Evolutionary conservation across 805 yeast species (phyloP).

Genomic region (Candida oleophila): DNA sequence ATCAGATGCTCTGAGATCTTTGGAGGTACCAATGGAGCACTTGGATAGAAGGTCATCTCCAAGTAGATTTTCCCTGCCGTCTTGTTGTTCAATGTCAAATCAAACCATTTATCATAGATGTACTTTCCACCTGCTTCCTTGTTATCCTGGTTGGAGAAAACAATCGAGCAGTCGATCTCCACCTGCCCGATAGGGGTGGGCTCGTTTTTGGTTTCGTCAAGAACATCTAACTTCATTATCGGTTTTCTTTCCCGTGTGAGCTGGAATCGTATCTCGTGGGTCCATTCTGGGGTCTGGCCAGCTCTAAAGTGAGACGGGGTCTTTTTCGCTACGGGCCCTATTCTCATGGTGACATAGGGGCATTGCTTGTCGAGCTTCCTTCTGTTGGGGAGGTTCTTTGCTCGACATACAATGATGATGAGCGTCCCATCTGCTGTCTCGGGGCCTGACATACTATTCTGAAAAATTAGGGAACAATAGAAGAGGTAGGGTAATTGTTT

Average conservation of each 20-base stretch:
- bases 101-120: slow-evolving; percentile 87
- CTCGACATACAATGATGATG: slow-evolving; percentile 75
- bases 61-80: slow-evolving; percentile 86
- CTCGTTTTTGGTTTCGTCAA: slow-evolving; percentile 83
- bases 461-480: neutral
- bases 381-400: slow-evolving; percentile 82
- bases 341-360: slow-evolving; percentile 81
- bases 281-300: slow-evolving; percentile 93
- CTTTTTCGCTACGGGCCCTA: slow-evolving; percentile 78
- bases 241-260: slow-evolving; percentile 65
- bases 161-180: slow-evolving; percentile 73
- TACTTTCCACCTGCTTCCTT: slow-evolving; percentile 50
- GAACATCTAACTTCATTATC: slow-evolving; percentile 64
- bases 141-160: slow-evolving; percentile 53
- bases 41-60: slow-evolving; percentile 89
- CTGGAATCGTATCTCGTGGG: slow-evolving; percentile 68
- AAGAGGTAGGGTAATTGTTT: slow-evolving; percentile 12
- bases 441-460: slow-evolving; percentile 9
- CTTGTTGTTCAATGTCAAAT: slow-evolving; percentile 60
- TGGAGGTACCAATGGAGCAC: slow-evolving; percentile 43
- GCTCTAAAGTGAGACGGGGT: slow-evolving; percentile 81
- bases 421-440: slow-evolving; percentile 53
- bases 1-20: slow-evolving; percentile 17
- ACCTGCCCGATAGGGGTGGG: slow-evolving; percentile 85
- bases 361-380: slow-evolving; percentile 88